phyloP scores from a whole-genome alignment of 2,329 filamentous ascomycete genomes.

The Aspergillus brunneoviolaceus region DNA sequence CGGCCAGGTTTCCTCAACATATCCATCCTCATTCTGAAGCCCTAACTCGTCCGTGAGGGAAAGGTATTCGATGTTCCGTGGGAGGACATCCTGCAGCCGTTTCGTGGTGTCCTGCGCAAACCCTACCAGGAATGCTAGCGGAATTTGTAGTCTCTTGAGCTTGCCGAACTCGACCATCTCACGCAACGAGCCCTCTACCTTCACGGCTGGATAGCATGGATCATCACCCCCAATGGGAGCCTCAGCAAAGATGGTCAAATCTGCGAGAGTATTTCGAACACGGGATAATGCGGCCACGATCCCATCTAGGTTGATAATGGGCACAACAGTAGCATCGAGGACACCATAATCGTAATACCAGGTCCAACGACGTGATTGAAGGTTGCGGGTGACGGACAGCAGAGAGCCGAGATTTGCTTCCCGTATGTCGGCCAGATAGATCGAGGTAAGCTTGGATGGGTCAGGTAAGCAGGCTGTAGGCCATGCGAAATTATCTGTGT shows the following conservation, averaged over 20 bases:
- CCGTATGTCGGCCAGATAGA: constrained; percentile 13
- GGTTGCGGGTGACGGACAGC: constrained; percentile 9
- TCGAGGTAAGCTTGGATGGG: constrained; percentile 5
- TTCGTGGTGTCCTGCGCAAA: constrained; percentile 5
- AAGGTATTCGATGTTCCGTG: constrained; percentile 19
- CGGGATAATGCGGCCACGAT: constrained; percentile 19
- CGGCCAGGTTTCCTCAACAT: not conserved
- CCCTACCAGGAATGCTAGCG: constrained; percentile 8
- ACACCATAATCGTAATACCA: constrained; percentile 15
- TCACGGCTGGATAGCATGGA: not conserved
- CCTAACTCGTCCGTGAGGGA: constrained; percentile 18
- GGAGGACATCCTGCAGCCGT: constrained; percentile 13
- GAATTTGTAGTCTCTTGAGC: constrained; percentile 5
- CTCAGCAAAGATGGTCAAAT: constrained; percentile 19
- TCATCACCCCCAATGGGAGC: not conserved
- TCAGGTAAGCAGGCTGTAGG: constrained; percentile 10
- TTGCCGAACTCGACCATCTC: not conserved
- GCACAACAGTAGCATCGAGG: constrained; percentile 4
- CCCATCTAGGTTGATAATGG: constrained; percentile 17
- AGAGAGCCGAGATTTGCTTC: constrained; percentile 14
- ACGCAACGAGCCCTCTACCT: not conserved
- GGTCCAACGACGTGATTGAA: constrained; percentile 13
- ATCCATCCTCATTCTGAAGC: constrained; percentile 5
- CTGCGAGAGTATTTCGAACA: constrained; percentile 18
- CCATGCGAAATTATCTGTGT: constrained; percentile 17